Evolutionary conservation across 177 flowering plant species (phyloP).

Genomic region (Vitis hybrid): DNA sequence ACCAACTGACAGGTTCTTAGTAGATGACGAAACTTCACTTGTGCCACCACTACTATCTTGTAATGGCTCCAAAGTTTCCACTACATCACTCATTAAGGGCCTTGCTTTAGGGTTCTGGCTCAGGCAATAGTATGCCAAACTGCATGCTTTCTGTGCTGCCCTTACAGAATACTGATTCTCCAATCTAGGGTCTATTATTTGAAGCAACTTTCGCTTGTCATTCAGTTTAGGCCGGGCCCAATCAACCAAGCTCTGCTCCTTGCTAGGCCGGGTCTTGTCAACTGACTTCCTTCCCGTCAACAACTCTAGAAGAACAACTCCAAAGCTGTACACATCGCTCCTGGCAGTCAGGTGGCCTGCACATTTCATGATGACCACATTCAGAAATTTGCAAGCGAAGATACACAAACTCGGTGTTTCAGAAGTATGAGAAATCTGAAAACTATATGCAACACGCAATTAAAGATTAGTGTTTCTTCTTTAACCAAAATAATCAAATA

Average conservation of each 20-base stretch:
- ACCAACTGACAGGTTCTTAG: constrained; percentile 18
- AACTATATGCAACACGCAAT: not conserved
- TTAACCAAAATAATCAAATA: not conserved
- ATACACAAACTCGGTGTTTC: not conserved
- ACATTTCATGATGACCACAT: constrained; percentile 8
- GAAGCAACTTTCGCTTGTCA: constrained; percentile 87
- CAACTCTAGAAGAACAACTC: constrained; percentile 95
- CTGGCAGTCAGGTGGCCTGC: constrained; percentile 94
- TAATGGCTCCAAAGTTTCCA: constrained; percentile 93
- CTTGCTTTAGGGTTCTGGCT: constrained; percentile 98
- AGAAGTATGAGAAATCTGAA: no score
- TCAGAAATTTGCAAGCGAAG: not conserved
- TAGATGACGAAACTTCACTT: constrained; percentile 35
- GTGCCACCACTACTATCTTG: constrained; percentile 50
- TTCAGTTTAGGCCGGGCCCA: constrained; percentile 96
- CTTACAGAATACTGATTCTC: constrained; percentile 84
- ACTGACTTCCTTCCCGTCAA: constrained; percentile 90
- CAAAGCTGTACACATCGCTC: constrained; percentile 98
- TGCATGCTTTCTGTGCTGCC: constrained; percentile 97
- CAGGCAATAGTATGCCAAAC: constrained; percentile 92
- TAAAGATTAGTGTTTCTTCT: not conserved
- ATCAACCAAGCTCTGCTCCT: constrained; percentile 92
- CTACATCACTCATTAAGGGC: constrained; percentile 97
- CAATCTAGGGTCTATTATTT: constrained; percentile 89
- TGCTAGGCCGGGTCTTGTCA: constrained; percentile 90